phyloP scores from a whole-genome alignment of 225 moss, liverwort and hornwort genomes.

The Polytrichum commune region DNA sequence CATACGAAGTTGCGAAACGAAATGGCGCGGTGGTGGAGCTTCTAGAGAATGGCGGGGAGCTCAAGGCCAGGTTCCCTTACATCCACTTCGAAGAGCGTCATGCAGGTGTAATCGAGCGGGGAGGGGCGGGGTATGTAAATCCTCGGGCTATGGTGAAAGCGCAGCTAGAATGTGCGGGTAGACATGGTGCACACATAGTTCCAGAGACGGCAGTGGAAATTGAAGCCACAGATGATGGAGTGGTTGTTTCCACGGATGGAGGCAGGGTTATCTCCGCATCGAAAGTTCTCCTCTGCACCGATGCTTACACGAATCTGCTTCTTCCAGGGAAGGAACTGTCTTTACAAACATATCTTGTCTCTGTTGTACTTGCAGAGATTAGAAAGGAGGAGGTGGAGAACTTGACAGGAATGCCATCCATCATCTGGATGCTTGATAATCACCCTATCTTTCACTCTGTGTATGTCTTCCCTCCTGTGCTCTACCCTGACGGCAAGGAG shows the following conservation, averaged over 20 bases:
- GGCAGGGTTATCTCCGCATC: slow-evolving; percentile 45
- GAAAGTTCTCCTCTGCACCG: slow-evolving; percentile 66
- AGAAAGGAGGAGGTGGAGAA: slow-evolving; percentile 45
- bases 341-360: slow-evolving; percentile 46
- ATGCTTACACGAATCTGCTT: slow-evolving; percentile 70
- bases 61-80: slow-evolving; percentile 62
- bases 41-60: slow-evolving; percentile 28
- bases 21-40: slow-evolving; percentile 75
- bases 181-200: slow-evolving; percentile 58
- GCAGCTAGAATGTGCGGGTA: slow-evolving; percentile 60
- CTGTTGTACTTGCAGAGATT: slow-evolving; percentile 66
- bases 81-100: slow-evolving; percentile 62
- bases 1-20: slow-evolving; percentile 45
- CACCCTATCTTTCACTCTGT: slow-evolving; percentile 58
- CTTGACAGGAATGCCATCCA: slow-evolving; percentile 68
- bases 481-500: slow-evolving; percentile 68
- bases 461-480: slow-evolving; percentile 79
- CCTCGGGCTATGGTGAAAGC: slow-evolving; percentile 74
- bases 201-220: slow-evolving; percentile 68
- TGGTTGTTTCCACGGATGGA: slow-evolving; percentile 54
- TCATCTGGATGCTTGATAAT: slow-evolving; percentile 68
- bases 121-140: slow-evolving; percentile 76
- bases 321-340: slow-evolving; percentile 38
- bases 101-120: slow-evolving; percentile 71
- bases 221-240: slow-evolving; percentile 28